A percentile compares a stretch with the other conserved stretches of the same genome.
Conservation (phyloP, 345 rosid genomes). For the Euclidium syriacum region DNA sequence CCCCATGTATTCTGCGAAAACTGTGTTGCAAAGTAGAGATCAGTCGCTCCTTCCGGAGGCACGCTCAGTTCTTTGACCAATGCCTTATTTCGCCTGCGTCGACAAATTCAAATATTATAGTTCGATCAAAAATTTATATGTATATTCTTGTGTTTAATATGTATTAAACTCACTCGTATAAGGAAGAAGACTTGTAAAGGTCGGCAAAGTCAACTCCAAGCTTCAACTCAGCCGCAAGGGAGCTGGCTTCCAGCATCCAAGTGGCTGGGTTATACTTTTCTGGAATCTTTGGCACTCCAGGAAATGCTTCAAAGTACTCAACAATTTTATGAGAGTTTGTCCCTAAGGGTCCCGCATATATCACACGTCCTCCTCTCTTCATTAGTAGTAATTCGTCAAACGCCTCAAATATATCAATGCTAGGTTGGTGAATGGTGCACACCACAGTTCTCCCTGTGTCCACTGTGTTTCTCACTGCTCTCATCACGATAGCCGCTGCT, state of each 20-base stretch:
- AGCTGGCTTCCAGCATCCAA: constrained; percentile 90
- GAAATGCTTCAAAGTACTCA: constrained; percentile 72
- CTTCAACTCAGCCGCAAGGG: constrained; percentile 59
- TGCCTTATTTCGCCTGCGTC: constrained; percentile 48
- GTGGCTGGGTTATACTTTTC: constrained; percentile 80
- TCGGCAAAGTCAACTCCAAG: constrained; percentile 77
- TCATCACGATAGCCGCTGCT: constrained; percentile 91
- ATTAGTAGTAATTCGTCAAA: constrained; percentile 70
- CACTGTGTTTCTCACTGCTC: constrained; percentile 82
- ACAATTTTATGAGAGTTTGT: constrained; percentile 57
- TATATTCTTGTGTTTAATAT: neutral
- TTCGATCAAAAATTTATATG: neutral
- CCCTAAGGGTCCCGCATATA: constrained; percentile 66
- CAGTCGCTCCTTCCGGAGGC: constrained; percentile 45
- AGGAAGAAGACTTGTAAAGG: constrained; percentile 48
- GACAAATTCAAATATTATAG: neutral
- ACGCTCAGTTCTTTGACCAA: constrained; percentile 47
- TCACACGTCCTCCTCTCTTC: constrained; percentile 91
- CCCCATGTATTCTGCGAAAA: constrained; percentile 53
- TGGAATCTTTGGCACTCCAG: constrained; percentile 66
- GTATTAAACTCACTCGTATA: constrained; percentile 45
- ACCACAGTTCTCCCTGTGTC: constrained; percentile 86
- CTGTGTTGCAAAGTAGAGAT: constrained; percentile 46
- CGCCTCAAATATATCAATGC: constrained; percentile 82
- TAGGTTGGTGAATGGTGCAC: constrained; percentile 83